These are phyloP conservation scores for Taxillus chinensis DNA, from an alignment of 164 flowering plant species.

Conservation along the genomic window DNA sequence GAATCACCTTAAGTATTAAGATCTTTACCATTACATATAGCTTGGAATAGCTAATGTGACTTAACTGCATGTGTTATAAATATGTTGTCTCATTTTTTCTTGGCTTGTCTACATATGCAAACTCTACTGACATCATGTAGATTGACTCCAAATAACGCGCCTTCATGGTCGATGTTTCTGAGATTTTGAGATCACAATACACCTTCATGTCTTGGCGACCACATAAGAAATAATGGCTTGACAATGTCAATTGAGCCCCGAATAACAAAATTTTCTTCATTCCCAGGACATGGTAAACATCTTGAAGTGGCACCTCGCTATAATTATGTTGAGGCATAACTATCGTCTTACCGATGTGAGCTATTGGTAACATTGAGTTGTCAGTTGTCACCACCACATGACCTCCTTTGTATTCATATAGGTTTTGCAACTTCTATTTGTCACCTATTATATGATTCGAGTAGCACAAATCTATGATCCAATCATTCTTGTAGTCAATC, in stretches of 20 bases:
- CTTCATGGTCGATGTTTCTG: background rate
- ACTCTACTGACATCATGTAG: background rate
- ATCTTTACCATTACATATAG: background rate
- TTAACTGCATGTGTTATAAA: background rate
- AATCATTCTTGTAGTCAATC: background rate
- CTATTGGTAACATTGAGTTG: background rate
- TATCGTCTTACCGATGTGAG: background rate
- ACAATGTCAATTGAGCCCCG: background rate
- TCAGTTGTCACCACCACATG: background rate
- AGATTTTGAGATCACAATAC: background rate
- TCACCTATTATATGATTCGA: background rate
- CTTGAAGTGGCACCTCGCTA: background rate
- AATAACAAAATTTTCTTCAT: background rate
- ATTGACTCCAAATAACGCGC: background rate
- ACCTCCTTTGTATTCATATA: background rate
- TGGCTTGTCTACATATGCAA: slow-evolving; percentile 1
- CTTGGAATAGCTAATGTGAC: background rate
- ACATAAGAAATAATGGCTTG: background rate
- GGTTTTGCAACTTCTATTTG: background rate
- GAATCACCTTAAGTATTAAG: background rate
- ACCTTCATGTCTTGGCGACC: background rate
- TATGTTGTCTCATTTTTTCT: background rate
- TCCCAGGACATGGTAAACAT: background rate
- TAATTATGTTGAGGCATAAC: no score
- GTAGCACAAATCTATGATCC: background rate